phyloP scores from a whole-genome alignment of 345 rosid species.

The Barbarea vulgaris region DNA sequence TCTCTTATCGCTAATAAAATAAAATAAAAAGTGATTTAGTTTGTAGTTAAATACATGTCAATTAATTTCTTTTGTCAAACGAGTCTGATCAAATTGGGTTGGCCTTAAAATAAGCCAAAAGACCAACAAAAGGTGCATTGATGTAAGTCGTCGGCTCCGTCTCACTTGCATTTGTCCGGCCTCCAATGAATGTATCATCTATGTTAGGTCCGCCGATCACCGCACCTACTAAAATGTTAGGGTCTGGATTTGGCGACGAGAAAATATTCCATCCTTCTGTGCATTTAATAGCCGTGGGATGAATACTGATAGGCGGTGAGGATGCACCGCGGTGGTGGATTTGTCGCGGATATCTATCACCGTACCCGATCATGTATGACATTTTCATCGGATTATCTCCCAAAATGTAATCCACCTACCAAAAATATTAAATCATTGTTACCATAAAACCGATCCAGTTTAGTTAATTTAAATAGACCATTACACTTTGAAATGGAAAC shows the following conservation, averaged over 20 bases:
- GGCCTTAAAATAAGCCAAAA: constrained; percentile 74
- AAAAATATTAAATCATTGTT: neutral
- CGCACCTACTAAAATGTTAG: constrained; percentile 74
- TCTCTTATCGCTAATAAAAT: neutral
- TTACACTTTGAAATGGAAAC: neutral
- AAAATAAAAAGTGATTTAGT: neutral
- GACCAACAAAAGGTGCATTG: constrained; percentile 96
- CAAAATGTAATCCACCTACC: constrained; percentile 65
- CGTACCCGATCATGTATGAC: constrained; percentile 89
- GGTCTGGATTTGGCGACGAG: constrained; percentile 59
- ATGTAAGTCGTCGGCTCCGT: constrained; percentile 91
- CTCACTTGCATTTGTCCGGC: constrained; percentile 65
- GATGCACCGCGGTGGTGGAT: constrained; percentile 91
- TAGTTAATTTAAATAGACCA: neutral
- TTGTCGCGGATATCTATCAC: constrained; percentile 60
- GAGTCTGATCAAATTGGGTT: constrained; percentile 41
- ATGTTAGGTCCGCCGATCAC: constrained; percentile 75
- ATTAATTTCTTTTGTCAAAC: neutral
- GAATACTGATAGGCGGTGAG: constrained; percentile 57
- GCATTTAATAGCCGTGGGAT: constrained; percentile 57
- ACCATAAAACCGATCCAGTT: neutral
- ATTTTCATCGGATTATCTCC: constrained; percentile 80
- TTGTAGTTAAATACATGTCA: neutral
- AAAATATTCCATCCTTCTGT: constrained; percentile 62
- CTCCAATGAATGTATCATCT: constrained; percentile 62